Percentiles rank a stretch among this genome's conserved stretches.
These are phyloP conservation scores for Backusella circina DNA, from an alignment of 192 early-diverging fungal genomes.

Conservation along the genomic window DNA sequence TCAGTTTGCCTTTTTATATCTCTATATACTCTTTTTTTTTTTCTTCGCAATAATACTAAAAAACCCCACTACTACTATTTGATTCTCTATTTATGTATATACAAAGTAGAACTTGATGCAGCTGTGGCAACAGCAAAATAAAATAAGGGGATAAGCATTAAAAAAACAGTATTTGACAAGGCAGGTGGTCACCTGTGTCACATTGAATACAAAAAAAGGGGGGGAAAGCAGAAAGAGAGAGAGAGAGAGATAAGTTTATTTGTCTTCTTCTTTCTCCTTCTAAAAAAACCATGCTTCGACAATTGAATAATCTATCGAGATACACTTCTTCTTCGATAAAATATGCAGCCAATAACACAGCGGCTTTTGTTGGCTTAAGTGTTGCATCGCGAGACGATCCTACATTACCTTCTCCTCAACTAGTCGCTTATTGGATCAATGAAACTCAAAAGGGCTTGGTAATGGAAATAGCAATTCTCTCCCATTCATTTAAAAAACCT, in stretches of 20 bases:
- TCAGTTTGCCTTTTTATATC: no score
- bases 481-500: no score
- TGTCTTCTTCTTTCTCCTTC: not conserved
- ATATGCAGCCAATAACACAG: slow-evolving; percentile 10
- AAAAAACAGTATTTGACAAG: not conserved
- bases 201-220: not conserved
- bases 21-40: no score
- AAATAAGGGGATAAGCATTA: not conserved
- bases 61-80: no score
- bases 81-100: no score
- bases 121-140: not conserved
- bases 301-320: slow-evolving; percentile 4
- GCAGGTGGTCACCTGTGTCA: not conserved
- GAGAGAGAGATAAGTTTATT: not conserved
- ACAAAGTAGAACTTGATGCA: no score
- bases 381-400: not conserved
- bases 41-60: no score
- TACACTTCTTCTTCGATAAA: not conserved
- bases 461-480: no score
- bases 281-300: slow-evolving; percentile 1
- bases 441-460: slow-evolving; percentile 10
- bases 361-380: not conserved
- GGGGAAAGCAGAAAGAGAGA: not conserved
- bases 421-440: not conserved
- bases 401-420: not conserved